phyloP scores from a whole-genome alignment of 2,329 filamentous ascomycete genomes.

The Cladosporium halotolerans region DNA sequence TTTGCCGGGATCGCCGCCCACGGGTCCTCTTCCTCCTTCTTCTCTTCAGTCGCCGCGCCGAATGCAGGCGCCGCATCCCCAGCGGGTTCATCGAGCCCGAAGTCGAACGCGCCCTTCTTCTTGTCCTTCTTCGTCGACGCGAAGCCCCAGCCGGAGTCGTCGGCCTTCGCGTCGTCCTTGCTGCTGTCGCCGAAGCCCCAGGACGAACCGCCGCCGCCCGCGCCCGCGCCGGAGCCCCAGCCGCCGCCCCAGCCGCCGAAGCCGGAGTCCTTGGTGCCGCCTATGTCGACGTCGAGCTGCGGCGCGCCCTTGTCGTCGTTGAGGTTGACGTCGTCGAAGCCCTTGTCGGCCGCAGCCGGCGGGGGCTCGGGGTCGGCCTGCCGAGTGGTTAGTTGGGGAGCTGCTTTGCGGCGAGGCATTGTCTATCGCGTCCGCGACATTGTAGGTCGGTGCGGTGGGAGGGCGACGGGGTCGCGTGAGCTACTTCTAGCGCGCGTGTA shows the following conservation, averaged over 20 bases:
- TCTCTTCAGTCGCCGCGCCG: constrained; percentile 14
- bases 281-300: constrained; percentile 41
- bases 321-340: constrained; percentile 42
- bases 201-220: constrained; percentile 17
- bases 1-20: constrained; percentile 23
- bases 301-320: constrained; percentile 39
- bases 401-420: too few relatives aligned
- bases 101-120: constrained; percentile 27
- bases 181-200: constrained; percentile 30
- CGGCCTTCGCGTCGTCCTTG: constrained; percentile 23
- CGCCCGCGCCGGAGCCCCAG: constrained; percentile 30
- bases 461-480: constrained; percentile 10
- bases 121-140: constrained; percentile 34
- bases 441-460: neutral
- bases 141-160: constrained; percentile 22
- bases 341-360: constrained; percentile 31
- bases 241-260: constrained; percentile 22
- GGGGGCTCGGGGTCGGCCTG: constrained; percentile 24
- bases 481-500: constrained; percentile 3
- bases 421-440: constrained; percentile 1
- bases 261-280: constrained; percentile 25
- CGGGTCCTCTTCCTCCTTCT: constrained; percentile 19
- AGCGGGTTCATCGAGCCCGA: constrained; percentile 21
- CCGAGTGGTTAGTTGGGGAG: neutral
- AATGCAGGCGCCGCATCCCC: constrained; percentile 9